phyloP scores from a whole-genome alignment of 371 early-diverging fungal genomes.

The Quaeritorhiza haematococci region DNA sequence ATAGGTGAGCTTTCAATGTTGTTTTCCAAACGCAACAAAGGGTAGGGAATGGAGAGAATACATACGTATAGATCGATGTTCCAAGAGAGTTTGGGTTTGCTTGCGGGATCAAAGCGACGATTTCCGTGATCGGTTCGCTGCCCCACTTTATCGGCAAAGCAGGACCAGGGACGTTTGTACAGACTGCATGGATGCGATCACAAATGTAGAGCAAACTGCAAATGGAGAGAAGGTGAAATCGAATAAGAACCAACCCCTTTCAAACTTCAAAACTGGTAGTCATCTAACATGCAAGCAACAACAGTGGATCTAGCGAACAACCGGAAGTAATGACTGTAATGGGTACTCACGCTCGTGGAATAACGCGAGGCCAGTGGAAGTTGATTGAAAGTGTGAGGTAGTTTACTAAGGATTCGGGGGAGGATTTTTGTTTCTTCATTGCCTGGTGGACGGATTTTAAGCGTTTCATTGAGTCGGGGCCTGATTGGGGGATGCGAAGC shows the following conservation, averaged over 20 bases:
- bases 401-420: constrained; percentile 18
- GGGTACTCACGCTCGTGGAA: constrained; percentile 9
- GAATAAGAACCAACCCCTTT: too few relatives aligned
- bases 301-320: neutral
- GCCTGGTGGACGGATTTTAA: constrained; percentile 7
- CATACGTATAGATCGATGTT: constrained; percentile 18
- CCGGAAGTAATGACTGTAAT: neutral
- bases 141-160: constrained; percentile 11
- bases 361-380: constrained; percentile 10
- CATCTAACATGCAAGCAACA: neutral
- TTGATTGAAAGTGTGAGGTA: neutral
- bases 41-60: too few relatives aligned
- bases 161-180: constrained; percentile 29
- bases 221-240: too few relatives aligned
- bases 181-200: constrained; percentile 19
- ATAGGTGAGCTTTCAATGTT: too few relatives aligned
- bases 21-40: too few relatives aligned
- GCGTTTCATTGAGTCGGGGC: constrained; percentile 1
- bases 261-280: constrained; percentile 4
- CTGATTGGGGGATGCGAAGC: constrained; percentile 10
- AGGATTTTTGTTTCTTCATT: constrained; percentile 15
- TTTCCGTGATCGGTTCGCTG: constrained; percentile 8
- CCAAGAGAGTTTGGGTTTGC: constrained; percentile 18
- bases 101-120: constrained; percentile 25
- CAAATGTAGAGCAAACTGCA: too few relatives aligned